Evolutionary conservation across 768 basidiomycete species (phyloP).

Genomic region (Nidularia sp.): DNA sequence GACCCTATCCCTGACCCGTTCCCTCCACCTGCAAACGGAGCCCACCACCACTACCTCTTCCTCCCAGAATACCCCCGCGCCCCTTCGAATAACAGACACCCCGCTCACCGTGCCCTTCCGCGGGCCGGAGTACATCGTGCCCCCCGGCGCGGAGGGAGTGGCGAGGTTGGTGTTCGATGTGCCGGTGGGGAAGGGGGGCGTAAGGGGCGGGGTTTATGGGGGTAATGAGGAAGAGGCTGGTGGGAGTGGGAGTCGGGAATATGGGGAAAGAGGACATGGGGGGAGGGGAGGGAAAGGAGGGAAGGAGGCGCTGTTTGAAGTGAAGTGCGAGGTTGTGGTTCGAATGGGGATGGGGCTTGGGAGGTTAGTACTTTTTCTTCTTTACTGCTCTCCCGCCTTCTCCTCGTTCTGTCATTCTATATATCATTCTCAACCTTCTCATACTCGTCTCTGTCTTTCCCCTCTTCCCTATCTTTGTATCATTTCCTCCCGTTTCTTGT

Average conservation of each 20-base stretch:
- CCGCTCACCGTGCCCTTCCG: conserved; percentile 66
- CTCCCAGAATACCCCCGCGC: too few relatives aligned
- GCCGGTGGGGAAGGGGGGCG: conserved; percentile 60
- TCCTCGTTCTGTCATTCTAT: too few relatives aligned
- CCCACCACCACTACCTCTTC: too few relatives aligned
- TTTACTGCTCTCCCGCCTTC: too few relatives aligned
- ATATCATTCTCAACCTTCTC: too few relatives aligned
- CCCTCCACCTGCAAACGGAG: too few relatives aligned
- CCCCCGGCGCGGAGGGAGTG: conserved; percentile 72
- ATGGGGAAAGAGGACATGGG: conserved; percentile 13
- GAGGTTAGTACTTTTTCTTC: conserved; percentile 39
- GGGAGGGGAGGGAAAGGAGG: conserved; percentile 22
- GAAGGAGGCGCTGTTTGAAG: conserved; percentile 56
- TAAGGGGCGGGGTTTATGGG: conserved; percentile 57
- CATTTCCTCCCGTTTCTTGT: too few relatives aligned
- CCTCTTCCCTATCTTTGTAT: too few relatives aligned
- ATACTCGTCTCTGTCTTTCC: too few relatives aligned
- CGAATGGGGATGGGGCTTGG: conserved; percentile 69
- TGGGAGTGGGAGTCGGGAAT: not conserved
- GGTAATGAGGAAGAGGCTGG: conserved; percentile 37
- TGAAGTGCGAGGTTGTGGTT: conserved; percentile 58
- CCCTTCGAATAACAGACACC: conserved; percentile 39
- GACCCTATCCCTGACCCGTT: too few relatives aligned
- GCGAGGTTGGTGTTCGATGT: conserved; percentile 79
- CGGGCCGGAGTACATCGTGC: conserved; percentile 71